Evolutionary conservation across 352 stramenopile species (phyloP), one percentile per base, ranked within the genome.

Genomic region (Globisporangium barbulae): DNA sequence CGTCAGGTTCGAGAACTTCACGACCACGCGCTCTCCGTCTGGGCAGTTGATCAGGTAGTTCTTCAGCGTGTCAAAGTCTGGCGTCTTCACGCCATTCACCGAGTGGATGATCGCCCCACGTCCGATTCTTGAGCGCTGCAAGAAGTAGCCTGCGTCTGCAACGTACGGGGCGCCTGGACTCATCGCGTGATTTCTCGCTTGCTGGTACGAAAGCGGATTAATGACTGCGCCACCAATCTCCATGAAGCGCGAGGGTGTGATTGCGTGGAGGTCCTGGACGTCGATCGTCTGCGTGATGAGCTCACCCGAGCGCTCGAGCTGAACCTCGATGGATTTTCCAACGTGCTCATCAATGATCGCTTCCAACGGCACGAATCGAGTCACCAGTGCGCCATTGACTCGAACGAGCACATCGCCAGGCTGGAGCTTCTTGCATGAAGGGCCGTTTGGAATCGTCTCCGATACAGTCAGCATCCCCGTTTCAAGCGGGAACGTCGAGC

Each of bases 381-480:
- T 96, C 45, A 97, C 73, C 19, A 91, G 65, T 17, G 91, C 28
- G 7, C 80, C 88, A 47, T 96, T 96, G 13, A 97, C 75, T 15
- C 81, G 75, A 10, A 97, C 71, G 17, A 98, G 74, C 6, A 98
- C 84, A 68, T 98, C 93, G 2, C 93, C 93, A n/a, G 85, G 80
- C 63, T 96, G 81, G 9, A 98, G 68, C 33, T 93, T 89, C 19
- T 76, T 82, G 53, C 85, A 84, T 1, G 81, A 91, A 12, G 89
- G 80, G 1, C 91, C 90, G 8, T 78, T 74, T 4, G 89, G 89
- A 30, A 97, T 81, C 0, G 89, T 93, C 74, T 97, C 84, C 5
- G 86, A 76, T 1, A 97, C 92, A 2, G 90, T 94, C 44, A 98
- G 74, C 83, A 97, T 94, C 22, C 92, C 92, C n/a, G 89, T 96